These are phyloP conservation scores for Yamadazyma epiphylla DNA, from an alignment of 1,139 yeast species.

Conservation along the genomic window DNA sequence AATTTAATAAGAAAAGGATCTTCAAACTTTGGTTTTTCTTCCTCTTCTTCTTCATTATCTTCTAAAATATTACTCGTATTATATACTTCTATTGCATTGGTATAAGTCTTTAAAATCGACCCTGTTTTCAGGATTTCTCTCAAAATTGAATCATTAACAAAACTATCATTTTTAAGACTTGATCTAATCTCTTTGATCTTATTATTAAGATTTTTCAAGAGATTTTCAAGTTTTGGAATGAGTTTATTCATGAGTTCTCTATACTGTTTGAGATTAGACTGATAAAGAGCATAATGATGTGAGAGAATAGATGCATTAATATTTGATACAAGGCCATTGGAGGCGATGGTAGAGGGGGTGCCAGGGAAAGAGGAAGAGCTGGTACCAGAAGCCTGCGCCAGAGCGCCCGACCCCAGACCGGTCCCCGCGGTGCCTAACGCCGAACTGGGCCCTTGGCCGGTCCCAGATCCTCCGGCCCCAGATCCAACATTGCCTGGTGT, in stretches of 20 bases:
- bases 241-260: conserved; percentile 32
- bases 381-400: neutral
- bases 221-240: conserved; percentile 36
- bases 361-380: conserved; percentile 20
- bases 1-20: conserved; percentile 44
- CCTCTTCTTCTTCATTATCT: conserved; percentile 20
- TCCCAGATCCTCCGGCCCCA: neutral
- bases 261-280: conserved; percentile 25
- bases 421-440: neutral
- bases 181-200: conserved; percentile 44
- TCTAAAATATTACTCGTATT: conserved; percentile 20
- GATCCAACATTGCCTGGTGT: too few species aligned
- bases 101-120: conserved; percentile 27
- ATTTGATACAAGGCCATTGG: conserved; percentile 24
- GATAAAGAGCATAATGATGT: conserved; percentile 31
- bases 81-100: conserved; percentile 32
- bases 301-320: conserved; percentile 34
- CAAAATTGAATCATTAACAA: conserved; percentile 33
- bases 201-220: conserved; percentile 32
- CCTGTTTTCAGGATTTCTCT: conserved; percentile 43
- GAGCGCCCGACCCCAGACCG: too few species aligned
- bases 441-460: neutral
- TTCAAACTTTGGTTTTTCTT: conserved; percentile 23
- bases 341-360: conserved; percentile 3
- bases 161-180: conserved; percentile 40